Evolutionary conservation across 441 rosid species (phyloP).

Genomic region (Aleurites moluccanus): DNA sequence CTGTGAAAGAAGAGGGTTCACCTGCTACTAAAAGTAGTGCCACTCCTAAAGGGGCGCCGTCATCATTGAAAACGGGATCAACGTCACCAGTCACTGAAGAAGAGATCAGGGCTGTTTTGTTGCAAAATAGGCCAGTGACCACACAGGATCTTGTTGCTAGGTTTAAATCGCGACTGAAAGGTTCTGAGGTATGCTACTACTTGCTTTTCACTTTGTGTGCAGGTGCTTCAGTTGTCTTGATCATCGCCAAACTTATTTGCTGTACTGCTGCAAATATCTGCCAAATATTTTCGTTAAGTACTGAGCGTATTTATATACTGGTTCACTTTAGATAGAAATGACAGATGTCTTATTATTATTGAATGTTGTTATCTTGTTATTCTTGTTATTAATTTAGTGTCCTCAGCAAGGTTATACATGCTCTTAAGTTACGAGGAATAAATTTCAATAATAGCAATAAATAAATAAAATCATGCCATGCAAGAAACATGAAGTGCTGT

Average conservation of each 20-base stretch:
- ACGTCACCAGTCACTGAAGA: constrained; percentile 81
- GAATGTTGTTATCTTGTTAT: background rate
- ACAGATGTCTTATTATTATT: background rate
- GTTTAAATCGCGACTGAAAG: constrained; percentile 73
- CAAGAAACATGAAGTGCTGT: background rate
- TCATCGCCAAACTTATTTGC: background rate
- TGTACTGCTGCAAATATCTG: background rate
- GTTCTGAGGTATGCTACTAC: constrained; percentile 54
- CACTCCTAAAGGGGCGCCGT: constrained; percentile 40
- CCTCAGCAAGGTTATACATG: background rate
- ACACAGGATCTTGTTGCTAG: constrained; percentile 89
- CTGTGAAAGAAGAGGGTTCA: constrained; percentile 53
- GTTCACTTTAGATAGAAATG: background rate
- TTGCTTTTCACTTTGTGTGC: background rate
- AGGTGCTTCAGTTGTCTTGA: background rate
- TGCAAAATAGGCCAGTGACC: constrained; percentile 75
- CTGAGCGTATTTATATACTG: background rate
- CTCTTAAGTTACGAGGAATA: background rate
- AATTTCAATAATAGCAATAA: too few relatives aligned
- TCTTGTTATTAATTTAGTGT: background rate
- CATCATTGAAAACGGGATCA: constrained; percentile 49
- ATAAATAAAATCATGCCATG: background rate
- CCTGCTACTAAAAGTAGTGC: constrained; percentile 39
- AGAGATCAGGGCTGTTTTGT: constrained; percentile 77
- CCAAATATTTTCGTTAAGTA: background rate